Evolutionary conservation across 2,329 filamentous ascomycete genomes (phyloP), one percentile per base, ranked within the genome.

Genomic region (Fusarium dimerum): DNA sequence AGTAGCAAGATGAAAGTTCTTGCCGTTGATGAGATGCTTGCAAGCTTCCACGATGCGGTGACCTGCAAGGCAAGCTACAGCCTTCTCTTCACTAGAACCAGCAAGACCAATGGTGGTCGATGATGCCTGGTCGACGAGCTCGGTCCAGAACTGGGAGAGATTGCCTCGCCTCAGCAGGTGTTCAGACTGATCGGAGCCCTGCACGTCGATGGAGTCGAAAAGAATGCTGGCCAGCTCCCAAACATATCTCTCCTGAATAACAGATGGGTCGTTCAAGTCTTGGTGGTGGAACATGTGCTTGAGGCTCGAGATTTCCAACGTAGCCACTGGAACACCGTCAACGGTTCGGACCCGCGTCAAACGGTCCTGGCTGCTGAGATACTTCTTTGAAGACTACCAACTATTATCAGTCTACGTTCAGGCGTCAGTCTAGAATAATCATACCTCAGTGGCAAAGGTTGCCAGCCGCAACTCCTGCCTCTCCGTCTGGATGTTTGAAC

Each of bases 141-240:
- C 78, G 48, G 84, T 79, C 79, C 88, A 85, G 50, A 87, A 86
- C 20, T 78, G 75, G 1, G 85, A 84, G n/a, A 97, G 77, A 49
- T 79, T 83, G 51, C 86, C 83, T 60, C 88, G 80, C 36, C 84
- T 80, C 17, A 74, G 43, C 40, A 69, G 66, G 36, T 76, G 69
- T 6, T 69, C 63, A 1, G 71, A 65, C 11, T 75, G 62, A 1
- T 78, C 74, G 3, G 71, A 52, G 3, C 76, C 71, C 30, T 80
- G 67, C 15, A 75, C 45, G 3, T 56, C 75, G 11, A 84, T 56
- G n/a, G 85, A 78, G 59, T 96, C 92, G 66, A 96, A 99, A 4
- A 99, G 80, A 38, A 97, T 86, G 51, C 89, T 89, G 1, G 90
- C 87, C 36, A 99, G 78, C 55, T 90, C 83, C 94, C 95, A 99